Evolutionary conservation across 169 alveolate species (phyloP).

Genomic region (Cystoisospora suis): DNA sequence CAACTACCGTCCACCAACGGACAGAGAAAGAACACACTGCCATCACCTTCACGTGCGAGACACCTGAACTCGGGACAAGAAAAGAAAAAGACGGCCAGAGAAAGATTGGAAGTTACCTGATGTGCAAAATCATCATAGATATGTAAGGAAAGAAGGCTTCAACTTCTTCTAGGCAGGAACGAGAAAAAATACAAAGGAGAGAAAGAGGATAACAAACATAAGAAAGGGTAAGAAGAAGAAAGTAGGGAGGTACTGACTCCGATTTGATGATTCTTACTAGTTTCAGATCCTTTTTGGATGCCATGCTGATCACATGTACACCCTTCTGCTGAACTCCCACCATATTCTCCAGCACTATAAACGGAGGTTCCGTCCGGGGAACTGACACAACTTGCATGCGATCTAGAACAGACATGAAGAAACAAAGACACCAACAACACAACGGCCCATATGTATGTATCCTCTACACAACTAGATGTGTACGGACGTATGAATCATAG

Average conservation of each 20-base stretch:
- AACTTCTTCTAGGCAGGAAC: too few relatives aligned
- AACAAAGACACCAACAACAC: background rate
- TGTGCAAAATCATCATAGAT: too few relatives aligned
- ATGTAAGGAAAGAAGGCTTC: too few relatives aligned
- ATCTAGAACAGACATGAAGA: conserved; percentile 54
- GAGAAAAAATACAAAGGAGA: too few relatives aligned
- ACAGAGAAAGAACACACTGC: too few relatives aligned
- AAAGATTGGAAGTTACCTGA: too few relatives aligned
- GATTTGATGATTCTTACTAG: conserved; percentile 49
- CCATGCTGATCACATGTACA: conserved; percentile 68
- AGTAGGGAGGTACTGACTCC: too few relatives aligned
- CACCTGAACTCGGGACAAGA: too few relatives aligned
- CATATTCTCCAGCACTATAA: conserved; percentile 88
- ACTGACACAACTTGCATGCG: conserved; percentile 44
- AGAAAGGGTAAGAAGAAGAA: background rate
- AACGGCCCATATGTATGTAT: background rate
- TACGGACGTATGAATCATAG: background rate
- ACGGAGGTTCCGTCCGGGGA: conserved; percentile 78
- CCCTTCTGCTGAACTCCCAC: conserved; percentile 70
- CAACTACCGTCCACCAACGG: too few relatives aligned
- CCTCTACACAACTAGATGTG: background rate
- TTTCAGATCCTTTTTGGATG: conserved; percentile 60
- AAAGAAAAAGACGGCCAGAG: too few relatives aligned
- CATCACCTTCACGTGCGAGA: too few relatives aligned
- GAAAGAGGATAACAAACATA: background rate